Conservation (phyloP, 164 flowering plant species). For the Akebia trifoliata region DNA sequence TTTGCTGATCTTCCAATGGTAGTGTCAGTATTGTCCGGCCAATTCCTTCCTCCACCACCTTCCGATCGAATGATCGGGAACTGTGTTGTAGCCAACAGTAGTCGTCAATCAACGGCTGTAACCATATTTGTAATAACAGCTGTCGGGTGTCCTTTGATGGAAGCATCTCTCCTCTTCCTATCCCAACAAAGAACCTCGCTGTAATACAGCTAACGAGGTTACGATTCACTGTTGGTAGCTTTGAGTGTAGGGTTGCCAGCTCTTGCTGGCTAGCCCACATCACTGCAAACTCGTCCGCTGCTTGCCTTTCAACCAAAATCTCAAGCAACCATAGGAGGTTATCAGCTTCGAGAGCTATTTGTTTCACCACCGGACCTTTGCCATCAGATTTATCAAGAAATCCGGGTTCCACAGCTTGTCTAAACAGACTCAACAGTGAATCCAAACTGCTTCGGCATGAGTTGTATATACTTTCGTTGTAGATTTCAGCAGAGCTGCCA, state of each 20-base stretch:
- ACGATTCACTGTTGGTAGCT: slow-evolving; percentile 63
- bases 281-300: slow-evolving; percentile 71
- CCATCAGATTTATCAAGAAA: slow-evolving; percentile 31
- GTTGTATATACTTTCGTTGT: slow-evolving; percentile 46
- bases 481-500: slow-evolving; percentile 41
- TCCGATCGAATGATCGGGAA: slow-evolving; percentile 75
- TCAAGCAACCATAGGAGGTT: slow-evolving; percentile 92
- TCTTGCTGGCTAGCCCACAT: slow-evolving; percentile 81
- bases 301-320: slow-evolving; percentile 62
- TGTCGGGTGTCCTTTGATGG: slow-evolving; percentile 76
- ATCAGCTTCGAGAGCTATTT: slow-evolving; percentile 69
- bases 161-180: slow-evolving; percentile 88
- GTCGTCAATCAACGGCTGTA: slow-evolving; percentile 85
- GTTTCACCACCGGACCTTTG: slow-evolving; percentile 49
- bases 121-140: slow-evolving; percentile 70
- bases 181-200: slow-evolving; percentile 76
- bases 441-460: slow-evolving; percentile 58
- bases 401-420: slow-evolving; percentile 56
- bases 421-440: slow-evolving; percentile 48
- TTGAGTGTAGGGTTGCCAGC: slow-evolving; percentile 55
- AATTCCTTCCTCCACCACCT: slow-evolving; percentile 93
- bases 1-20: slow-evolving; percentile 91
- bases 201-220: slow-evolving; percentile 78
- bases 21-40: slow-evolving; percentile 90
- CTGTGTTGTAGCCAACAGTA: slow-evolving; percentile 87